These are phyloP conservation scores for Aspergillus pseudoglaucus DNA, from an alignment of 2,329 filamentous ascomycete species.

Conservation along the genomic window DNA sequence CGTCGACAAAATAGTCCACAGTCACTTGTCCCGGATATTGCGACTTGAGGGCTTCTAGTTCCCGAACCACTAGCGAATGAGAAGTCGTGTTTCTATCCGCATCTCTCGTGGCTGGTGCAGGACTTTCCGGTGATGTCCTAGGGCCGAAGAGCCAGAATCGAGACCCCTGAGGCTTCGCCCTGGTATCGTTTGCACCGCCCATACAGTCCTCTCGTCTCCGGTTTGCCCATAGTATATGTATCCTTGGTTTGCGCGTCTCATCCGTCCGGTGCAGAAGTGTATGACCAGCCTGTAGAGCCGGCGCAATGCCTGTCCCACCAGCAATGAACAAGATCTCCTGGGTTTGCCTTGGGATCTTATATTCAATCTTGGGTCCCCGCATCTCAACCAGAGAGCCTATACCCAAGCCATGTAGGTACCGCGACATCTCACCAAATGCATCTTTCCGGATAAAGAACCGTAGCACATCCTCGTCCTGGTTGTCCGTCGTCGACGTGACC, in stretches of 20 bases:
- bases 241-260: conserved; percentile 31
- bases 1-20: conserved; percentile 75
- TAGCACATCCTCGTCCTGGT: conserved; percentile 41
- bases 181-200: conserved; percentile 51
- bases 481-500: conserved; percentile 15
- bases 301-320: conserved; percentile 86
- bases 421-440: conserved; percentile 75
- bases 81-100: conserved; percentile 4
- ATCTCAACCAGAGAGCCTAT: conserved; percentile 63
- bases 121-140: conserved; percentile 13
- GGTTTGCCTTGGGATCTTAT: conserved; percentile 50
- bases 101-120: background rate
- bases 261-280: conserved; percentile 43
- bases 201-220: conserved; percentile 59
- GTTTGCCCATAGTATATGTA: conserved; percentile 81
- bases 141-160: conserved; percentile 27
- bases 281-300: conserved; percentile 73
- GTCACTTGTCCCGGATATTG: conserved; percentile 51
- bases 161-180: conserved; percentile 2
- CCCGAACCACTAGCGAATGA: conserved; percentile 46
- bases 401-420: conserved; percentile 63
- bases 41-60: conserved; percentile 58
- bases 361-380: conserved; percentile 71
- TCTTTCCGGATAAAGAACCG: conserved; percentile 75
- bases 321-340: conserved; percentile 72